These are phyloP conservation scores for Ophiostoma triangulosporum DNA, from an alignment of 2,329 filamentous ascomycete genomes.

Conservation along the genomic window DNA sequence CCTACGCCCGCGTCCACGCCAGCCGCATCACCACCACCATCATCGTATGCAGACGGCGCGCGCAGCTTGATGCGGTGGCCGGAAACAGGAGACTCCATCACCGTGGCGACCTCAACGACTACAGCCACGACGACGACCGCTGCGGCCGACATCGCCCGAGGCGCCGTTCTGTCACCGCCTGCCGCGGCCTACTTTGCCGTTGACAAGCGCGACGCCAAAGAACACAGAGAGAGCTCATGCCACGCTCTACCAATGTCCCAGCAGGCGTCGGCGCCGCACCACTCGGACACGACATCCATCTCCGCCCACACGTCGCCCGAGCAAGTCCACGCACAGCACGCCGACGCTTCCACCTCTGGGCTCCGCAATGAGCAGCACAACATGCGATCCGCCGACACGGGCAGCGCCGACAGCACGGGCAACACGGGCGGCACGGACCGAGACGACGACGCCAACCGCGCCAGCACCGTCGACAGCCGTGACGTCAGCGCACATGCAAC, in stretches of 20 bases:
- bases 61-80: slow-evolving; percentile 1
- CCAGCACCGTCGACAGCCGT: not conserved
- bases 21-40: too few relatives aligned
- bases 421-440: not conserved
- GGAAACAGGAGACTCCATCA: not conserved
- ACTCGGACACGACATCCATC: slow-evolving; percentile 27
- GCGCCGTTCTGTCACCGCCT: not conserved
- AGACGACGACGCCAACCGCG: not conserved
- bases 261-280: slow-evolving; percentile 41
- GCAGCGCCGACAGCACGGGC: not conserved
- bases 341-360: slow-evolving; percentile 15
- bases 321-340: not conserved
- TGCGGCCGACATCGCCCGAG: not conserved
- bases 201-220: not conserved
- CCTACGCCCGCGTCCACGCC: not conserved
- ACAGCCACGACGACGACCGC: not conserved
- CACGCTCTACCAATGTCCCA: slow-evolving; percentile 48
- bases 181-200: slow-evolving; percentile 2
- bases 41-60: not conserved
- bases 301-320: slow-evolving; percentile 17
- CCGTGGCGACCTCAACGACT: slow-evolving; percentile 6
- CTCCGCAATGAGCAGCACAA: slow-evolving; percentile 11
- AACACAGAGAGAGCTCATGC: slow-evolving; percentile 35
- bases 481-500: too few relatives aligned
- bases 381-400: slow-evolving; percentile 9